Base-by-base conservation (phyloP, 495 filamentous ascomycete genomes). In the Venustampulla echinocandica region DNA sequence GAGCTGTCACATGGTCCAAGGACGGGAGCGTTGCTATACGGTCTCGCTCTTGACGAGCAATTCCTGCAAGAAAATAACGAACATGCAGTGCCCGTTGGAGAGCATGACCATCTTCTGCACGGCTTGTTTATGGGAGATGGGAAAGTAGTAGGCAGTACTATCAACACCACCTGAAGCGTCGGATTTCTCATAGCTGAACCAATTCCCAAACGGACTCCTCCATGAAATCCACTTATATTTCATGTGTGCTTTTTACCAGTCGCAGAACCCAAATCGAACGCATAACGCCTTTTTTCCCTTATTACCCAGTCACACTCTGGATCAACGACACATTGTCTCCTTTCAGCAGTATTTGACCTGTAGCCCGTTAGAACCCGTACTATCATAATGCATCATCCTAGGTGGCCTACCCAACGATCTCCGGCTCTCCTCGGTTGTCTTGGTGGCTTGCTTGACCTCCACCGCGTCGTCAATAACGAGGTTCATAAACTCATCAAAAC, bases 401-500 rank as follows among this genome's bases (percentile, higher is more conserved):
- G 14, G 10, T 27, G 45, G 61, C 81, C 55, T 74, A 94, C 92
- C 93, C 32, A 97, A 61, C 18, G 79, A 75, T 53, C 87, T 75
- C 54, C 88, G 75, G 55, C 75, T 83, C 67, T 95, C 90, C 34
- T 78, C 79, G 13, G 85, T 80, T 10, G 76, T 80, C 69, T 95
- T 95, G 42, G 83, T 85, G 43, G 85, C 72, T 61, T 83, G 75
- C 65, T 84, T 86, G 28, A 98, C 87, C 66, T 97, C 92, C 44
- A 95, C 78, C 27, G 92, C 92, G 58, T 98, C 87, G 59, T 95
- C 90, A 42, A 97, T 76, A 24, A 97, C 92, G 33, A 98, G 74
- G 65, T 98, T 98, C 93, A 98, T 97, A 67, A 96, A 98, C 63
- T 98, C 92, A 64, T 98, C 92, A 53, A 95, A 98, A 24, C 88